Evolutionary conservation across 139 green algal genomes (phyloP).

Genomic region (Chlamydomonas eustigma): DNA sequence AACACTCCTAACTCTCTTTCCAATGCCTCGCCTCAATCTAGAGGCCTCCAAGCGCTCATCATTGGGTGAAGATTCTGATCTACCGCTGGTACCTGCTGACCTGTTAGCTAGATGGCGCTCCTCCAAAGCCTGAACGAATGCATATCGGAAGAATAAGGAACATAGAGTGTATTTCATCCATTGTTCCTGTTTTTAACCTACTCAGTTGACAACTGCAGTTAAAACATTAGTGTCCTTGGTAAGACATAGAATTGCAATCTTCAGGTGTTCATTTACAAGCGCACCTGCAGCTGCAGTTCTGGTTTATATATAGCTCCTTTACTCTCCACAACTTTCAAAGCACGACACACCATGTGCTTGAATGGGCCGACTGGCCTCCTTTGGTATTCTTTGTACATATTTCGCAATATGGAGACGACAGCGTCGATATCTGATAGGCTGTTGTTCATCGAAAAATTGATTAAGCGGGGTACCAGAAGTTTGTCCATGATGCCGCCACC

Average conservation of each 20-base stretch:
- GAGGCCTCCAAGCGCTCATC: too few species aligned
- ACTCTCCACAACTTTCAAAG: constrained; percentile 26
- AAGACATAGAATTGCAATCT: neutral
- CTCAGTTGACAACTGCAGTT: neutral
- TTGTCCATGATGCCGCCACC: constrained; percentile 40
- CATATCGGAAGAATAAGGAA: neutral
- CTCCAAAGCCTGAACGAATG: neutral
- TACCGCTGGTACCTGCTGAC: constrained; percentile 10
- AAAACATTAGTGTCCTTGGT: neutral
- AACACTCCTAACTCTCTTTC: too few species aligned
- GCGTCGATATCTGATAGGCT: constrained; percentile 60
- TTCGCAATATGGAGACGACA: constrained; percentile 49
- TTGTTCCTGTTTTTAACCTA: too few species aligned
- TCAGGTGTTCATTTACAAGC: neutral
- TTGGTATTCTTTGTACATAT: constrained; percentile 56
- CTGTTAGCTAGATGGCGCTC: neutral
- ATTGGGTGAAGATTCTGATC: too few species aligned
- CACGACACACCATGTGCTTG: constrained; percentile 32
- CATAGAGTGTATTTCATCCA: neutral
- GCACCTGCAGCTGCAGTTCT: constrained; percentile 50
- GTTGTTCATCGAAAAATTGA: constrained; percentile 60
- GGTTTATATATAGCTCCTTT: constrained; percentile 24
- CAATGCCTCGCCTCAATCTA: too few species aligned
- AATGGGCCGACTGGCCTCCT: constrained; percentile 51
- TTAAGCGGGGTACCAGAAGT: constrained; percentile 54